Base-by-base conservation (phyloP, 148 eudicot species). In the Mesembryanthemum crystallinum region DNA sequence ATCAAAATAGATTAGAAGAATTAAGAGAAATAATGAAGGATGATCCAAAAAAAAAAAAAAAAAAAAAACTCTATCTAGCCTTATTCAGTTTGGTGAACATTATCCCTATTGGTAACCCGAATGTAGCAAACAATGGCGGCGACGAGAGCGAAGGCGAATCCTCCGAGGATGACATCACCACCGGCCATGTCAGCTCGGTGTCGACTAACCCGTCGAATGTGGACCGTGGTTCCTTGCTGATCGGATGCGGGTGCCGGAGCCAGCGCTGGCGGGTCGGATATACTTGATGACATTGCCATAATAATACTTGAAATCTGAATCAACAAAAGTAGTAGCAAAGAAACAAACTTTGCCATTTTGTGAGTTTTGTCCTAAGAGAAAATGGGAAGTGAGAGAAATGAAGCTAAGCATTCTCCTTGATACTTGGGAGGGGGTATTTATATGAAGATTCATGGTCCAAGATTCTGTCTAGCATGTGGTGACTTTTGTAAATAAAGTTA, bases 121-220 rank as follows among this genome's bases (percentile, higher is more conserved):
- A 85, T 85, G 81, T 89, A 86, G 58, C 81, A 81, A 8, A 76
- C 3, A 49, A 87, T 59, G 49, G 89, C 80, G 69, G 82, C 89
- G 13, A 87, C 83, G 8, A 85, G 27, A 28, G 86, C 93, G 1
- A 71, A 70, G 0, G 83, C 89, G 17, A 88, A 83, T 3, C 88
- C 91, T 14, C 89, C 91, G 32, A 88, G 81, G 49, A 89, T 88
- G 58, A 88, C 88, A 71, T 87, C 93, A 25, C 88, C 93, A 49
- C 89, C 91, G 21, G 85, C 87, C 43, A 73, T 62, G 0, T 39
- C 25, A 21, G 52, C 20, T 17, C 28, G 60, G 43, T 69, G 78
- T 78, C 80, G 45, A 43, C 70, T 64, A 29, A 69, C 73, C 65
- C 71, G 11, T 28, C 81, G 63, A 30, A 65, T 70, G 68, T 80